phyloP scores from a whole-genome alignment of 2,329 filamentous ascomycete species.

The Neodidymelliopsis sp. region DNA sequence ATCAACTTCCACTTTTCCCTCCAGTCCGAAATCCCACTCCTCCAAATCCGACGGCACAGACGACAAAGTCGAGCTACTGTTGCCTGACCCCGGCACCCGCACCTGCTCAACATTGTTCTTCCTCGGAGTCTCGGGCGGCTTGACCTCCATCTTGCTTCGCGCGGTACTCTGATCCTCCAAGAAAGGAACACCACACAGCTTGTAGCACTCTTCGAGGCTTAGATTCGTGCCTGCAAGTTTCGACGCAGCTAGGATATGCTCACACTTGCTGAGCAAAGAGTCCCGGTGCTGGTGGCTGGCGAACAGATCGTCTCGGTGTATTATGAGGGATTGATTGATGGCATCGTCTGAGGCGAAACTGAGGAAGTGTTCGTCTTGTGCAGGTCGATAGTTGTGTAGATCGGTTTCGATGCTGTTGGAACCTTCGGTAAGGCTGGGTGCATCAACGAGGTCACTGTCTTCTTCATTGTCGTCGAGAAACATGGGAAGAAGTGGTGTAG shows the following conservation, averaged over 20 bases:
- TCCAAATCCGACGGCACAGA: constrained; percentile 2
- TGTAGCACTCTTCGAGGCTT: constrained; percentile 17
- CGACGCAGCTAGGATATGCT: constrained; percentile 19
- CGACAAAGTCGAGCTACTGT: constrained; percentile 3
- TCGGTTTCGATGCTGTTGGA: not conserved
- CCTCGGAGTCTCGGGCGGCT: constrained; percentile 8
- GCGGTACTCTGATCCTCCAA: no score
- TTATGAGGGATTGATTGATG: not conserved
- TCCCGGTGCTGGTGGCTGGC: constrained; percentile 1
- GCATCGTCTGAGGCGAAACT: not conserved
- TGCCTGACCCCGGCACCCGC: not conserved
- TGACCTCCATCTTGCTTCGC: not conserved
- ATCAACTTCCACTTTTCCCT: no score
- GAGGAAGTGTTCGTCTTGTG: not conserved
- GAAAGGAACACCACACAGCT: constrained; percentile 2
- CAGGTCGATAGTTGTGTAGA: not conserved
- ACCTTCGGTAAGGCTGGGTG: not conserved
- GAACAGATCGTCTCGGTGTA: constrained; percentile 12
- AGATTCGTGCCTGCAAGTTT: constrained; percentile 8
- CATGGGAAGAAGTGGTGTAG: constrained; percentile 31
- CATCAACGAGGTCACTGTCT: not conserved
- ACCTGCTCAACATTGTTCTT: not conserved
- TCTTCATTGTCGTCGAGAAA: constrained; percentile 12
- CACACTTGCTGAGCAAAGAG: constrained; percentile 16
- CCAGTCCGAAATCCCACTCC: not conserved